Evolutionary conservation across 2,329 filamentous ascomycete genomes (phyloP).

Genomic region (Ceratocystis huliohia): DNA sequence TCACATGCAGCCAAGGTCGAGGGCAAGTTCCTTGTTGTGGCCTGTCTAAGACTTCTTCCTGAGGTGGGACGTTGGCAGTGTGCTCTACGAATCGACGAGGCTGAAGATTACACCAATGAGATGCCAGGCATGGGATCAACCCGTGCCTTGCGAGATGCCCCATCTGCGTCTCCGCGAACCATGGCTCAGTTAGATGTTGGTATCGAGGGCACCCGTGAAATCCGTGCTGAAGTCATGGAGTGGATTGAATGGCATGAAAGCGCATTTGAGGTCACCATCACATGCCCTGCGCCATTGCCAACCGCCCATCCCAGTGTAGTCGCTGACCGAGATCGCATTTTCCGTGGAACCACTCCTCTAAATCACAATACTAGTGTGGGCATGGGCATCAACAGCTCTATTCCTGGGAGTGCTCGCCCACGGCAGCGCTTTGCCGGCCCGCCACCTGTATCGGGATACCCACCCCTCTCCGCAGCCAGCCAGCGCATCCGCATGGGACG

Average conservation of each 20-base stretch:
- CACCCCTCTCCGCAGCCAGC: conserved; percentile 2
- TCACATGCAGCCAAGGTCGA: conserved; percentile 19
- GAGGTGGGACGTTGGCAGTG: conserved; percentile 19
- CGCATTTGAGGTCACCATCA: conserved; percentile 17
- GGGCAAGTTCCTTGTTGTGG: conserved; percentile 18
- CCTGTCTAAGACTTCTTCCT: conserved; percentile 15
- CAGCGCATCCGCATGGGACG: conserved; percentile 8
- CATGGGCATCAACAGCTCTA: not conserved
- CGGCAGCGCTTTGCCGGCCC: conserved; percentile 12
- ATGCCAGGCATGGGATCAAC: conserved; percentile 15
- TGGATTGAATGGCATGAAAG: conserved; percentile 21
- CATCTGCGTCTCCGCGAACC: conserved; percentile 7
- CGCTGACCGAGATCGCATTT: conserved; percentile 11
- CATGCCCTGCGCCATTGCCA: conserved; percentile 12
- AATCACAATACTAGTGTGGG: conserved; percentile 11
- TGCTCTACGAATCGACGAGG: conserved; percentile 18
- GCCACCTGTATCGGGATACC: conserved; percentile 17
- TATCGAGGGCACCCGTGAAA: conserved; percentile 18
- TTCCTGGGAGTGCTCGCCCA: conserved; percentile 1
- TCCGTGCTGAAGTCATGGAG: conserved; percentile 19
- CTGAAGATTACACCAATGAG: conserved; percentile 18
- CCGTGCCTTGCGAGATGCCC: conserved; percentile 8
- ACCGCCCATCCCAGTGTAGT: not conserved
- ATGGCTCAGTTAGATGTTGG: conserved; percentile 19
- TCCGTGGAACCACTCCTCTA: conserved; percentile 14